Evolutionary conservation across 768 basidiomycete species (phyloP), one percentile per base, ranked within the genome.

Genomic region (Kwoniella sp.): DNA sequence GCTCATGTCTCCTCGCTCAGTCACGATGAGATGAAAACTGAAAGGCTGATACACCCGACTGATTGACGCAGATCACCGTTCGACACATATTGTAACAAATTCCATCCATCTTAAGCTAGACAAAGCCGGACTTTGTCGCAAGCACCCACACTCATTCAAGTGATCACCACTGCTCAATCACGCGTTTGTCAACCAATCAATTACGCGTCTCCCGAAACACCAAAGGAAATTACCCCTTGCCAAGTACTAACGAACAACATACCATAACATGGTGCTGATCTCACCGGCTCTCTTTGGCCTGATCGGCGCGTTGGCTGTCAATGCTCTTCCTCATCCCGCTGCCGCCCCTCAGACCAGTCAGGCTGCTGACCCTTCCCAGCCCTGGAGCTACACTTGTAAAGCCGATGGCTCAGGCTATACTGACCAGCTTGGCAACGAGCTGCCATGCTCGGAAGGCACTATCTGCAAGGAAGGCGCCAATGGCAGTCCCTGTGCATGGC

Each of bases 301-400:
- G 11, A 23, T 63, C 12, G 53, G 61, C n/a, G 47, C 54, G 1
- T 31, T 63, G 13, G 23, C 25, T 29, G 53, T 55, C 12, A 26
- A 47, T 7, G 61, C 34, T 22, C 17, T 38, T 0, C 61, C 61
- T 48, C 53, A 38, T 2, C 53, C 61, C 25, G n/a, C 23, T 11
- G 20, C 63, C 34, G 23, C 55, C 31, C 29, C 63, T 11, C 9
- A 45, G 17, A 17, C n/a, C 4, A 11, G 47, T 29, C 30, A 56
- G n/a, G 11, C 54, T 22, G 31, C 15, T 22, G 62, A 47, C 17
- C 15, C 41, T 17, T 11, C 41, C 17, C 9, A 9, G 20, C 41
- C 41, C 41, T 45, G 41, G 41, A 45, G 41, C 45, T 64, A 64
- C 22, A 64, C 55, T 20, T 64, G 63, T 37, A 29, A 56, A 47